These are phyloP conservation scores for Artemisia annua DNA, from an alignment of 129 eudicot genomes.

Conservation along the genomic window DNA sequence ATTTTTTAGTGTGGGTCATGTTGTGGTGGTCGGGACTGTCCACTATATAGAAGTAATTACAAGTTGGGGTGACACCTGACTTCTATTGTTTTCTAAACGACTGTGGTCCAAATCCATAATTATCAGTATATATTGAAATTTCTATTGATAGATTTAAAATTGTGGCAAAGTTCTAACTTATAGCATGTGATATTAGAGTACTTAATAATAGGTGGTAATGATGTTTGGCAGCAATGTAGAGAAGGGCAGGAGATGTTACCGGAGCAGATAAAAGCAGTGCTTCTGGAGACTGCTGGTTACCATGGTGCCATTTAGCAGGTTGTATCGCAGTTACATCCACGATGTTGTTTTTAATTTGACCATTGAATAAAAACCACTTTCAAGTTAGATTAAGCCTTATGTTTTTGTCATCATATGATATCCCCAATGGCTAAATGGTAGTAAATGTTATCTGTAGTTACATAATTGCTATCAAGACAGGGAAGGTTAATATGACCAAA, in stretches of 20 bases:
- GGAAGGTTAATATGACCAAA: neutral
- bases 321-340: conserved; percentile 2
- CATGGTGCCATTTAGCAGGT: conserved; percentile 52
- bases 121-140: neutral
- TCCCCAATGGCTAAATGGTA: neutral
- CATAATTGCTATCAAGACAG: neutral
- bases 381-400: neutral
- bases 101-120: too few species aligned
- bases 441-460: neutral
- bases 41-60: neutral
- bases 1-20: neutral
- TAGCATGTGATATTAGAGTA: conserved; percentile 6
- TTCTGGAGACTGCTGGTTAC: conserved; percentile 68
- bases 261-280: conserved; percentile 82
- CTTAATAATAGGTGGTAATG: conserved; percentile 6
- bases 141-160: neutral
- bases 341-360: conserved; percentile 21
- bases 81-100: neutral
- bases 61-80: neutral
- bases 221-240: conserved; percentile 59
- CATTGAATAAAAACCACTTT: conserved; percentile 27
- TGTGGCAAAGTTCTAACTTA: neutral
- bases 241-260: conserved; percentile 67
- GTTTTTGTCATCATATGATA: neutral
- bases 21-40: neutral